These are phyloP conservation scores for Curvularia sp. DNA, from an alignment of 2,329 filamentous ascomycete genomes.

Conservation along the genomic window DNA sequence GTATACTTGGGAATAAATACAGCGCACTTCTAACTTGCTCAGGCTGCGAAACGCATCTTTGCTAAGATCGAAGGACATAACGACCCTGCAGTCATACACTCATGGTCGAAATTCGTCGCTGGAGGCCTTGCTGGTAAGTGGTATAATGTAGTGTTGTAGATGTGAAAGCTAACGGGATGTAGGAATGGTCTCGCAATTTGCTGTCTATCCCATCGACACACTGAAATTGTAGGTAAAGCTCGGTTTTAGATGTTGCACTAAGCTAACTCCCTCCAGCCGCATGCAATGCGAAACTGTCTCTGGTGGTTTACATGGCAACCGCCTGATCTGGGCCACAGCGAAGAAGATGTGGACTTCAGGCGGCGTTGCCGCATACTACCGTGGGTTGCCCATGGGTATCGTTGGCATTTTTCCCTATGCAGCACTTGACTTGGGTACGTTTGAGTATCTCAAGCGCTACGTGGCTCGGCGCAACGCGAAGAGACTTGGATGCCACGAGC, in stretches of 20 bases:
- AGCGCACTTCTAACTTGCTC: conserved; percentile 21
- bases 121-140: conserved; percentile 76
- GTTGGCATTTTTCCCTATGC: conserved; percentile 98
- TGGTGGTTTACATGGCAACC: conserved; percentile 82
- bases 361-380: conserved; percentile 80
- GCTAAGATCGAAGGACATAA: conserved; percentile 87
- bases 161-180: conserved; percentile 5
- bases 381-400: conserved; percentile 90
- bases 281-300: conserved; percentile 95
- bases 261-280: conserved; percentile 57
- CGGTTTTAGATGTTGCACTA: neutral
- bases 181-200: conserved; percentile 92
- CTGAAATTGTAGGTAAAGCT: conserved; percentile 68
- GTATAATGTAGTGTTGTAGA: neutral
- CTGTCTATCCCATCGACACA: conserved; percentile 92
- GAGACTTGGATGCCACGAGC: conserved; percentile 76
- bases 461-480: conserved; percentile 76
- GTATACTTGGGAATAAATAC: conserved; percentile 20
- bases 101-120: conserved; percentile 86
- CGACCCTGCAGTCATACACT: conserved; percentile 79
- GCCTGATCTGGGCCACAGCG: conserved; percentile 81
- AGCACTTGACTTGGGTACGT: conserved; percentile 94
- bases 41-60: conserved; percentile 85
- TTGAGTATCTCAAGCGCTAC: conserved; percentile 85
- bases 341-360: conserved; percentile 84